These are phyloP conservation scores for Dalbergia cultrata DNA, from an alignment of 306 rosid genomes.

Conservation along the genomic window DNA sequence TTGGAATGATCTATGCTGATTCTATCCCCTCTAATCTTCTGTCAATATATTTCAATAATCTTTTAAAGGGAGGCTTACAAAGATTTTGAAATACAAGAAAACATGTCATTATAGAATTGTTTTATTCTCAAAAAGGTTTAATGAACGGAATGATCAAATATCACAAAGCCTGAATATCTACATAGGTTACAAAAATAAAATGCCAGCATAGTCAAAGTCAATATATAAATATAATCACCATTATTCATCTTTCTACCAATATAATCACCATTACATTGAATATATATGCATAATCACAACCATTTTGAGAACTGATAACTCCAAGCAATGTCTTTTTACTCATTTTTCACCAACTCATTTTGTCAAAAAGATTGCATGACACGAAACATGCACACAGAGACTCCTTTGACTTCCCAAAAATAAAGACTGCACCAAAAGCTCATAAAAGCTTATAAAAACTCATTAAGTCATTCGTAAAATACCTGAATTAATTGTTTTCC, in stretches of 20 bases:
- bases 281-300: background rate
- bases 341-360: background rate
- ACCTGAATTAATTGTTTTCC: background rate
- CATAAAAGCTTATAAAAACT: too few relatives aligned
- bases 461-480: background rate
- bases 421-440: slow-evolving; percentile 28
- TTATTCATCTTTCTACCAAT: background rate
- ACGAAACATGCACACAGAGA: background rate
- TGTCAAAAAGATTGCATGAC: slow-evolving; percentile 13
- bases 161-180: background rate
- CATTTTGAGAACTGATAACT: background rate
- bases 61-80: background rate
- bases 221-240: slow-evolving; percentile 21
- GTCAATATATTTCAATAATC: slow-evolving; percentile 42
- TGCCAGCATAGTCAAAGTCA: background rate
- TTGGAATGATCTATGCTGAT: slow-evolving; percentile 65
- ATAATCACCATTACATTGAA: background rate
- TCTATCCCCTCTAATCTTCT: slow-evolving; percentile 72
- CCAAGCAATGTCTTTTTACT: slow-evolving; percentile 13
- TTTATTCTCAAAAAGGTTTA: background rate
- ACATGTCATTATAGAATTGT: background rate
- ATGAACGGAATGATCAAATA: background rate
- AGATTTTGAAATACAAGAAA: background rate
- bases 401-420: background rate
- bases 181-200: background rate